phyloP scores from a whole-genome alignment of 768 basidiomycete species.

The Suillus luteus region DNA sequence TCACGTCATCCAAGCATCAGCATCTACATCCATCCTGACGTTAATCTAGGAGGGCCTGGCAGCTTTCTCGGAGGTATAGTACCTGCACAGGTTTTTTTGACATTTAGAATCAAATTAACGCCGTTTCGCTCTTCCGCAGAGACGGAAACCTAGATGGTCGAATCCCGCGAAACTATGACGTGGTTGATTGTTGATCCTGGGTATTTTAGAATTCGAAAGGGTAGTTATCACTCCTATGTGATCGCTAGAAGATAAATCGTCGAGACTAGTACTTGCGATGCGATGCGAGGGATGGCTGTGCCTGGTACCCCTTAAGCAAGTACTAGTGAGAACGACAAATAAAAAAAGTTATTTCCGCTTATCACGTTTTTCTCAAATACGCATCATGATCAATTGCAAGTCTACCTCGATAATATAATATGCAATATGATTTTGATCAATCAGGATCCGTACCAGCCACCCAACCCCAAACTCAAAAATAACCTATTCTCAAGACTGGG shows the following conservation, averaged over 20 bases:
- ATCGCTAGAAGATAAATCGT: background rate
- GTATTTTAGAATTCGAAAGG: no score
- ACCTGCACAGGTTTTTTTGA: slow-evolving; percentile 11
- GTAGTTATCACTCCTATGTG: slow-evolving; percentile 6
- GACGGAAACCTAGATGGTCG: slow-evolving; percentile 53
- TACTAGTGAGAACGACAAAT: background rate
- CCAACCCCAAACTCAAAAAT: background rate
- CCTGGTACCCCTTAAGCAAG: background rate
- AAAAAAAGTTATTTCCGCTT: slow-evolving; percentile 8
- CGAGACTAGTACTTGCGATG: background rate
- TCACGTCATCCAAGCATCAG: background rate
- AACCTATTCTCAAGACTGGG: slow-evolving; percentile 1
- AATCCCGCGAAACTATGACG: slow-evolving; percentile 57
- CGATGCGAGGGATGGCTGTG: background rate
- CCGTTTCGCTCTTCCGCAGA: slow-evolving; percentile 30
- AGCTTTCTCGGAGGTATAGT: slow-evolving; percentile 65
- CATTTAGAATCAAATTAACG: background rate
- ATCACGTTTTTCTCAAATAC: background rate
- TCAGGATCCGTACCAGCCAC: background rate
- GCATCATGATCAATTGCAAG: no score
- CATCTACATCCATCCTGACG: slow-evolving; percentile 8
- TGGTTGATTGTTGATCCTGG: slow-evolving; percentile 2
- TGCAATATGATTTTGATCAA: background rate
- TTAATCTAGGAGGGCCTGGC: slow-evolving; percentile 61
- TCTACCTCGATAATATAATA: background rate